A percentile compares a stretch with the other conserved stretches of the same genome.
phyloP scores from a whole-genome alignment of 176 grass and related monocot species.

The Tillandsia leiboldiana region DNA sequence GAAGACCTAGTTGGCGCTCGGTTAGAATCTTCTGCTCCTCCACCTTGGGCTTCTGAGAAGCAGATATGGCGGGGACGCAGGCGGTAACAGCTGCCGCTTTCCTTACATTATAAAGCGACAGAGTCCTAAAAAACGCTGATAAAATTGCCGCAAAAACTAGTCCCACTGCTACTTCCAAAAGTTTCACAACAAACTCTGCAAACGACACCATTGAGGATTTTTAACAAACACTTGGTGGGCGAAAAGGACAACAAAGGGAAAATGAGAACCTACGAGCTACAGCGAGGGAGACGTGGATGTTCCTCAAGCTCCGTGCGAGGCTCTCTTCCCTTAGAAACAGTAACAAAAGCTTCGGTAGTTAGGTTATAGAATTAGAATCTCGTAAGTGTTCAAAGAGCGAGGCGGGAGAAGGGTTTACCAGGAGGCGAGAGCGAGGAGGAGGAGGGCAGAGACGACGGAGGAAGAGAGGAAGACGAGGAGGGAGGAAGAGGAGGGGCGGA shows the following conservation, averaged over 20 bases:
- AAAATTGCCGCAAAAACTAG: slow-evolving; percentile 41
- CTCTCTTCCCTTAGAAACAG: slow-evolving; percentile 44
- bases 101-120: slow-evolving; percentile 42
- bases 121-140: slow-evolving; percentile 48
- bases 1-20: slow-evolving; percentile 44
- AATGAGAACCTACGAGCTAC: slow-evolving; percentile 38
- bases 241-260: slow-evolving; percentile 1
- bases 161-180: slow-evolving; percentile 35
- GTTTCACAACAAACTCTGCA: slow-evolving; percentile 50
- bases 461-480: slow-evolving; percentile 48
- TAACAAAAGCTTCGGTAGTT: background rate
- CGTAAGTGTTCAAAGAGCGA: slow-evolving; percentile 21
- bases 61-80: background rate
- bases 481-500: slow-evolving; percentile 44
- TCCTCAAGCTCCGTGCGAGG: slow-evolving; percentile 26
- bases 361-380: slow-evolving; percentile 15
- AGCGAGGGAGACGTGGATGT: slow-evolving; percentile 25
- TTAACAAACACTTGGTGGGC: slow-evolving; percentile 12
- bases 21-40: slow-evolving; percentile 31
- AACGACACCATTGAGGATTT: slow-evolving; percentile 12
- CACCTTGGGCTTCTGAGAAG: slow-evolving; percentile 34
- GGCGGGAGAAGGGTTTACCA: slow-evolving; percentile 22
- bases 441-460: slow-evolving; percentile 24
- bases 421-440: slow-evolving; percentile 42
- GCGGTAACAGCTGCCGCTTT: slow-evolving; percentile 1